Base-by-base conservation (phyloP, 2,329 filamentous ascomycete genomes). In the Sarocladium brachiariae region DNA sequence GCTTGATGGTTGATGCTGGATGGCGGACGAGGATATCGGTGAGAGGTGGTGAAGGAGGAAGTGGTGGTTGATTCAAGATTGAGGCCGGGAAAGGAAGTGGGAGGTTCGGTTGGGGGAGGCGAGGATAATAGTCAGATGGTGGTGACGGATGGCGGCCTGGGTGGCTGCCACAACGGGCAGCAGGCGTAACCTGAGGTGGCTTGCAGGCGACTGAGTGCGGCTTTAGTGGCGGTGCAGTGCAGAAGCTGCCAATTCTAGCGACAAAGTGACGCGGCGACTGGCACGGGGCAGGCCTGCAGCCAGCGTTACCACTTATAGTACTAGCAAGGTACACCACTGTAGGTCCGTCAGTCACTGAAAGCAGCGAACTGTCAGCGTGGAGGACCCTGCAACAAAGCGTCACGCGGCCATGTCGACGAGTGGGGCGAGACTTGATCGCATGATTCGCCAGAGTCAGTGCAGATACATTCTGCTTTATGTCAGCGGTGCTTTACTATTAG, bases 21-120 rank as follows among this genome's bases (percentile, higher is more conserved):
- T 6, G 43, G 25, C 19, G 16, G 21, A 9, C 25, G 43, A 47
- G 43, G 43, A 47, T 30, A 33, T 19, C n/a, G 27, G 27, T 8
- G 43, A 14, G 16, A 4, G n/a, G 27, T 33, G 16, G 27, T 19
- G 43, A 14, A 33, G 11, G 27, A 21, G 18, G 37, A 14, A 25
- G 39, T 8, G 25, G 24, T 47, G 27, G 25, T 31, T n/a, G 43
- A 25, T 47, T 47, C 25, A 33, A 47, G 43, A 31, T 33, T 24
- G 18, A 31, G 25, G 43, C 43, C 43, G 43, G 43, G 43, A 47
- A 31, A 31, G 43, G 43, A 47, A 47, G 43, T 47, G 43, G 25
- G 39, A 25, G 39, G 39, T 47, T 33, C 24, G 43, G 24, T 47
- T 31, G 43, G 43, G 39, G 27, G 18, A 47, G 43, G 25, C 21